These are phyloP conservation scores for Arachis monticola DNA, from an alignment of 331 rosid genomes.

Conservation along the genomic window DNA sequence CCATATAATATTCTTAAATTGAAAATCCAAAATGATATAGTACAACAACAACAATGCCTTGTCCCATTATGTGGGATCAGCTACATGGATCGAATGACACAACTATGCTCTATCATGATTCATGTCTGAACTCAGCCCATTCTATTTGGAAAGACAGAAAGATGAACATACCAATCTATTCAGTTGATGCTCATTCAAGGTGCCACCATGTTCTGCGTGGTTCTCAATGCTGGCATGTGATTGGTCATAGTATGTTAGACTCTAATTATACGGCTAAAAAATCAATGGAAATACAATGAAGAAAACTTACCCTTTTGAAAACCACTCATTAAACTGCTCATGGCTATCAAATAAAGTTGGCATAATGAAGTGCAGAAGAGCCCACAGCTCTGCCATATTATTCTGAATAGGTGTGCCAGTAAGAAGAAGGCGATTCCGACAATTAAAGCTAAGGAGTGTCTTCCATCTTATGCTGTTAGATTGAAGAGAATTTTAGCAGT, in stretches of 20 bases:
- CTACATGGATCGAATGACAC: no score
- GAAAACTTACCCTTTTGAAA: conserved; percentile 74
- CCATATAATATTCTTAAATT: neutral
- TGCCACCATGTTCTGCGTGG: conserved; percentile 90
- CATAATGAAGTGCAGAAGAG: conserved; percentile 77
- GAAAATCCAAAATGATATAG: neutral
- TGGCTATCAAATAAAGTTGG: conserved; percentile 83
- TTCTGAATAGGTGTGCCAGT: conserved; percentile 81
- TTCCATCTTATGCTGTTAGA: conserved; percentile 83
- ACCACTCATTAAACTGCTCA: conserved; percentile 91
- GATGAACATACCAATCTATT: conserved; percentile 70
- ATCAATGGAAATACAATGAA: conserved; percentile 15
- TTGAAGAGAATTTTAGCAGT: conserved; percentile 22
- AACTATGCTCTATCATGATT: neutral
- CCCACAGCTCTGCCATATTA: conserved; percentile 87
- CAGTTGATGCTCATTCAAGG: conserved; percentile 84
- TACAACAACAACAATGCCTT: neutral
- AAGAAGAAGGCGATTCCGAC: conserved; percentile 69
- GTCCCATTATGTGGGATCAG: no score
- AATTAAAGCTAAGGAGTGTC: conserved; percentile 84
- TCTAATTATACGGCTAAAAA: conserved; percentile 1
- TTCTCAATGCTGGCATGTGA: conserved; percentile 65
- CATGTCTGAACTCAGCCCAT: neutral
- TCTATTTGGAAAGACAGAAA: neutral
- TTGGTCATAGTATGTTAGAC: conserved; percentile 29